Evolutionary conservation across 495 filamentous ascomycete genomes (phyloP), one percentile per base, ranked within the genome.

Genomic region (Lophiotrema nucula): DNA sequence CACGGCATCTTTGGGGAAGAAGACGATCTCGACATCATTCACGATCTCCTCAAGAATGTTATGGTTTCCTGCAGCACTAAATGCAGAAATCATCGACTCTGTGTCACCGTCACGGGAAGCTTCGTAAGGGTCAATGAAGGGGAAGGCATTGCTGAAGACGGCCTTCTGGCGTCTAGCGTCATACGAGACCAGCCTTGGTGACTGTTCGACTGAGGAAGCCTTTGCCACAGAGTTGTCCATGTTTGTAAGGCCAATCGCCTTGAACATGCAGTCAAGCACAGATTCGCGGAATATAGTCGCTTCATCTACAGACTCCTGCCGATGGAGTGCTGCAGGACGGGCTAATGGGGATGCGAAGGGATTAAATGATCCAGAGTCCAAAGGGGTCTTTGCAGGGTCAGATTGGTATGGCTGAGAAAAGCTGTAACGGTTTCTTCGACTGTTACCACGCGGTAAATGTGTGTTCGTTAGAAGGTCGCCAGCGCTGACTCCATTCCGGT

Each of bases 11-110:
- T 97, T 87, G 0, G 90, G 91, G 62, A 98, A 98, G 74, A 87
- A 97, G 3, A 98, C 95, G 59, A 98, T 96, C 67, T 98, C 93
- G n/a, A 97, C 81, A 39, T 98, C 93, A 64, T 93, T 84, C 43
- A 84, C 83, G 67, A 96, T 79, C 38, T 97, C 93, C 53, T 83
- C 68, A 67, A 80, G 56, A 68, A 91, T 58, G 79, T 83, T 75
- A 69, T 71, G 65, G 6, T 81, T 77, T 4, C 80, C 65, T 2
- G 77, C 79, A 6, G 82, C 76, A 47, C 70, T 77, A n/a, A 65
- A 55, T 55, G 79, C 76, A 1, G 87, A 89, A 45, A 86, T 81
- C 67, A 91, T 77, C 0, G 93, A 97, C 56, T 96, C 92, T 0
- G 88, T 85, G 60, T 97, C 93, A 12, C 83, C 89, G 68, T 96